Base-by-base conservation (phyloP, 768 basidiomycete genomes). In the Mycena capillaripes region DNA sequence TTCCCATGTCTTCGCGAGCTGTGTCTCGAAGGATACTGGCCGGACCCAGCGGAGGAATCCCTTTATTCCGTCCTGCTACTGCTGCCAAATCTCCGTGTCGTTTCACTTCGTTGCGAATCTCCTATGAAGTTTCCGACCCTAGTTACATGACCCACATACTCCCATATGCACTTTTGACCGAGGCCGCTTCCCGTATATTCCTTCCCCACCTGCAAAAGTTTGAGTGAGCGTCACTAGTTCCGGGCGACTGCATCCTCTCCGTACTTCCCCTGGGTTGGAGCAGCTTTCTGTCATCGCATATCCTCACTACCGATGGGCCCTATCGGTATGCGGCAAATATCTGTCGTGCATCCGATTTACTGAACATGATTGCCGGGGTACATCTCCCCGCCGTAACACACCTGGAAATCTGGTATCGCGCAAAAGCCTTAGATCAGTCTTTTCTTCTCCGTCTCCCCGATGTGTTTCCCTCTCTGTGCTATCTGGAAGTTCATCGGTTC, bases 1-100 rank as follows among this genome's bases (percentile, higher is more conserved):
- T 7, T 70, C 52, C 60, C 14, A 8, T 1, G 27, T 36, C 69
- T 70, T 16, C 69, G 29, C 23, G 61, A 70, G 27, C 69, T 70
- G 1, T 21, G 12, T 29, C 1, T 63, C 4, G 38, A 63, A 70
- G 69, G 69, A 27, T 63, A 27, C 42, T 53, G 50, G 29, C 67
- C 58, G 25, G 27, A 60, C 11, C 17, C 32, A 8, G 48, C 57
- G 11, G 57, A n/a, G 1, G n/a, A 11, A 16, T 30, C 59, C 3
- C 19, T 60, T 2, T 12, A 2, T 2, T 69, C 67, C 5, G 6
- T 61, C n/a, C 46, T 69, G 25, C 30, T 5, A 5, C 0, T 25
- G 0, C 17, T 60, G 7, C 48, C 67, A 1, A 69, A 48, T 60
- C 58, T 69, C 9, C 55, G 55, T 0, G 25, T 52, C 19, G 36